Conservation (phyloP, 495 filamentous ascomycete species). For the Parathielavia appendiculata region DNA sequence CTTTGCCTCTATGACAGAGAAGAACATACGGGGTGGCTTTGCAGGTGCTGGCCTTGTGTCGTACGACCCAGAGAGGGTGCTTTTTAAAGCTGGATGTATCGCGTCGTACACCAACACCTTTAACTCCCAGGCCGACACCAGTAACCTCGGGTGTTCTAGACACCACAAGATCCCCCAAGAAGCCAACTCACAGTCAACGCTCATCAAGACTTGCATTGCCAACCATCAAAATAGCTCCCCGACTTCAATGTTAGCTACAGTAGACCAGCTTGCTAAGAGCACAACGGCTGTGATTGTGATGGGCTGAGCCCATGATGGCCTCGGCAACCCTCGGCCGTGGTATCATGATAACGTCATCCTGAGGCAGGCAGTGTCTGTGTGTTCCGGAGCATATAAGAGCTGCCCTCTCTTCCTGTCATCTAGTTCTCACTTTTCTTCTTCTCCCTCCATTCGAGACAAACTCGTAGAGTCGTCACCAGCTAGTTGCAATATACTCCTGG, state of each 20-base stretch:
- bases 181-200: background rate
- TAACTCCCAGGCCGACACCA: background rate
- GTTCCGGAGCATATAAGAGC: no score
- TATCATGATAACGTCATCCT: no score
- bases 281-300: slow-evolving; percentile 4
- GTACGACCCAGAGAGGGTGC: slow-evolving; percentile 3
- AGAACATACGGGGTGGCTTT: no score
- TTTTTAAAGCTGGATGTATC: background rate
- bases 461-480: no score
- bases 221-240: slow-evolving; percentile 8
- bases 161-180: background rate
- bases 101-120: background rate
- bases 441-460: no score
- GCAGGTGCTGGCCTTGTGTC: slow-evolving; percentile 1
- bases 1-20: no score
- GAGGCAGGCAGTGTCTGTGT: no score
- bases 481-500: no score
- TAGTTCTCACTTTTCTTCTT: no score
- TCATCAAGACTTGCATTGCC: slow-evolving; percentile 10
- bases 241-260: slow-evolving; percentile 3
- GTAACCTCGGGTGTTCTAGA: slow-evolving; percentile 4
- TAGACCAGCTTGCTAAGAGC: slow-evolving; percentile 9
- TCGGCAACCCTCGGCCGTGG: no score
- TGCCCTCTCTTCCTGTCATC: no score
- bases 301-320: no score